Percentiles rank a stretch among this genome's conserved stretches.
These are phyloP conservation scores for Lomentospora prolificans DNA, from an alignment of 2,329 filamentous ascomycete species.

Conservation along the genomic window DNA sequence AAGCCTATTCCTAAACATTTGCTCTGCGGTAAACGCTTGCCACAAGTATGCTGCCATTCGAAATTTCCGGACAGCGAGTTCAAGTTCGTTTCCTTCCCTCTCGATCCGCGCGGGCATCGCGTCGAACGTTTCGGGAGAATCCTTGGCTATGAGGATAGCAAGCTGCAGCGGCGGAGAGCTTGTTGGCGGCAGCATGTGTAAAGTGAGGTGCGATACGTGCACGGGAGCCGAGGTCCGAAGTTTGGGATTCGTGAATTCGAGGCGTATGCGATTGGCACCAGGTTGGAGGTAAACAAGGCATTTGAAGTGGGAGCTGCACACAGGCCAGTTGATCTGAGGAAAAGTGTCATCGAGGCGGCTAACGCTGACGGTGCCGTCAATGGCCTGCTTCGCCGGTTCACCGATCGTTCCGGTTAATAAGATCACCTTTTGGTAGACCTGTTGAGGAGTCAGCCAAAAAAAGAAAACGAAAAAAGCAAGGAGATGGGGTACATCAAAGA, in stretches of 20 bases:
- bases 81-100: slow-evolving; percentile 72
- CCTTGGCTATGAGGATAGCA: slow-evolving; percentile 76
- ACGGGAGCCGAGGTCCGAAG: slow-evolving; percentile 57
- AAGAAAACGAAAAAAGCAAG: background rate
- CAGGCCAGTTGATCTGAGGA: slow-evolving; percentile 76
- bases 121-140: slow-evolving; percentile 81
- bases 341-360: slow-evolving; percentile 78
- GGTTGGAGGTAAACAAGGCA: slow-evolving; percentile 82
- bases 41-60: slow-evolving; percentile 92
- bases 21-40: slow-evolving; percentile 94
- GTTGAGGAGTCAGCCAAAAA: too few relatives aligned
- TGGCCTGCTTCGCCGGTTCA: slow-evolving; percentile 53
- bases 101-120: slow-evolving; percentile 64
- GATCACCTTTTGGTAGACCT: slow-evolving; percentile 89
- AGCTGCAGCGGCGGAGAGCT: slow-evolving; percentile 78
- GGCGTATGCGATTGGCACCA: slow-evolving; percentile 76
- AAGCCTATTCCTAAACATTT: slow-evolving; percentile 85
- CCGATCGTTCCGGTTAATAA: slow-evolving; percentile 74
- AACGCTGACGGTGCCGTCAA: slow-evolving; percentile 74
- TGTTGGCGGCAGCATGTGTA: slow-evolving; percentile 77
- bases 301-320: slow-evolving; percentile 85
- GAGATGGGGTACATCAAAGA: background rate
- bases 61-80: slow-evolving; percentile 78
- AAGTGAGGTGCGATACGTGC: slow-evolving; percentile 69
- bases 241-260: slow-evolving; percentile 82